These are phyloP conservation scores for Malus sieversii DNA, from an alignment of 306 rosid genomes.

Conservation along the genomic window DNA sequence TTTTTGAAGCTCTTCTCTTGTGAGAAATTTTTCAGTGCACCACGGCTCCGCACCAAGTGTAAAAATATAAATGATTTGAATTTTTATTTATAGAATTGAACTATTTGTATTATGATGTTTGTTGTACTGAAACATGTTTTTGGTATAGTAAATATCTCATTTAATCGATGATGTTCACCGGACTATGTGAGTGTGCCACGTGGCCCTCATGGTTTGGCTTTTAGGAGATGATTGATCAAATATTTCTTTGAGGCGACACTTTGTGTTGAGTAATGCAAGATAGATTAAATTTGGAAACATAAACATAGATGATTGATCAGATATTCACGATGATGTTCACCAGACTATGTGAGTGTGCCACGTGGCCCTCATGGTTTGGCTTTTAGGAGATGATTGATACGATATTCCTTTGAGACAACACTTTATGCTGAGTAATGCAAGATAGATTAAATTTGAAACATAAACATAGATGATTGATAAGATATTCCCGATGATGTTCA, in stretches of 20 bases:
- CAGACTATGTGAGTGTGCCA: slow-evolving; percentile 8
- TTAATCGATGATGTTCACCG: not conserved
- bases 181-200: slow-evolving; percentile 22
- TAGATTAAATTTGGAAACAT: no score
- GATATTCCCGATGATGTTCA: slow-evolving; percentile 16
- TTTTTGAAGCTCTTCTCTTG: not conserved
- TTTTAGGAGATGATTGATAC: not conserved
- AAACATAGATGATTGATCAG: not conserved
- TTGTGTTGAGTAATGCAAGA: no score
- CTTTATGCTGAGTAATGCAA: no score
- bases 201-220: not conserved
- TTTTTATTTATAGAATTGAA: no score
- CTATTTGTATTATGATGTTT: no score
- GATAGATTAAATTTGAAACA: no score
- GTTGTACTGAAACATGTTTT: no score
- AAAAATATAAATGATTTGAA: no score
- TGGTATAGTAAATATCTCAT: no score
- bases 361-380: slow-evolving; percentile 8
- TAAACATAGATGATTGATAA: not conserved
- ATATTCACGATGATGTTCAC: slow-evolving; percentile 7
- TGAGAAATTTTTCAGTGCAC: not conserved
- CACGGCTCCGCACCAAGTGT: no score
- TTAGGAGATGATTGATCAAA: not conserved
- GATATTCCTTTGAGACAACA: no score
- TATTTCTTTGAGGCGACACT: no score